Conservation (phyloP, 208 protist species). For the Phytomonas francai region DNA sequence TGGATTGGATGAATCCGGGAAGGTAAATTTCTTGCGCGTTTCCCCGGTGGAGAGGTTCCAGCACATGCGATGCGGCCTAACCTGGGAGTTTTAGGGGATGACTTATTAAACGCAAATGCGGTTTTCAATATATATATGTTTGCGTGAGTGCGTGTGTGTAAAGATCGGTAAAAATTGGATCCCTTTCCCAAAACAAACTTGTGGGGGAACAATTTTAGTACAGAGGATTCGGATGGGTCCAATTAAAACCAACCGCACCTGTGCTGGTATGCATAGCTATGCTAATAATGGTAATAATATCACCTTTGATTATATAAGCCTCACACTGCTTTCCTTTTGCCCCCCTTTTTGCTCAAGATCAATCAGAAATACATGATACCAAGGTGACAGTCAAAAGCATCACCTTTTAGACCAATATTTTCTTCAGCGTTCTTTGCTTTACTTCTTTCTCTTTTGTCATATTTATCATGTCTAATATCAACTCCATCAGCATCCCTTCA, state of each 20-base stretch:
- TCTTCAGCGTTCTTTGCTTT: not conserved
- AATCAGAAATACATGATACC: not conserved
- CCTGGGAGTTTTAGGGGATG: slow-evolving; percentile 42
- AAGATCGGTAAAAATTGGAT: not conserved
- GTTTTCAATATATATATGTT: not conserved
- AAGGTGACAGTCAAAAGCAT: not conserved
- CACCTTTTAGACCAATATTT: not conserved
- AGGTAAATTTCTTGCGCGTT: slow-evolving; percentile 25
- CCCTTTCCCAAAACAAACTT: not conserved
- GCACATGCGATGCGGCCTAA: slow-evolving; percentile 56
- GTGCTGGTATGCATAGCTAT: too few relatives aligned
- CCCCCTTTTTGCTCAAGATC: too few relatives aligned
- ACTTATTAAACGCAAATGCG: too few relatives aligned
- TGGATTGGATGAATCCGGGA: slow-evolving; percentile 10
- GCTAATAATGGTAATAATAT: too few relatives aligned
- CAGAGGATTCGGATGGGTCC: not conserved
- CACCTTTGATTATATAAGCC: too few relatives aligned
- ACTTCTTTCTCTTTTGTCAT: slow-evolving; percentile 12
- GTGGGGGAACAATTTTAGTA: slow-evolving; percentile 1
- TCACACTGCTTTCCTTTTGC: too few relatives aligned
- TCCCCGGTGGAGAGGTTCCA: slow-evolving; percentile 53
- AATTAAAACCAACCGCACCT: too few relatives aligned
- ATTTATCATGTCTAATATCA: not conserved
- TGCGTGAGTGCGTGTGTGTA: not conserved
- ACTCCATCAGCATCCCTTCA: not conserved